phyloP scores from a whole-genome alignment of 2,329 filamentous ascomycete genomes.

The Pseudopyricularia javanii region DNA sequence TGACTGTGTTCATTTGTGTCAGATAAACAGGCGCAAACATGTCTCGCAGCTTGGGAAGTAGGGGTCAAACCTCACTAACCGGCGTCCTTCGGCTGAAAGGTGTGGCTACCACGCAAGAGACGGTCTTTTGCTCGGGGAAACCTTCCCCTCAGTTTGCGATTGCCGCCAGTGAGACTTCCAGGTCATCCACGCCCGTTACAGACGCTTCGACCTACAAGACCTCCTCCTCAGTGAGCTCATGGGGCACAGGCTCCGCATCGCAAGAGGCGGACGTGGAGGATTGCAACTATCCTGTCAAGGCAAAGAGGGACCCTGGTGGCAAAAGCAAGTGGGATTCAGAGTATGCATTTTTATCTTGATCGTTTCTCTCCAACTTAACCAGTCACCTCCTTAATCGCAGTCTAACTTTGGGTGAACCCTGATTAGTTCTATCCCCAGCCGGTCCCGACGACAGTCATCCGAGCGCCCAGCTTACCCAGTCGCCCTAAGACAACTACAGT shows the following conservation, averaged over 20 bases:
- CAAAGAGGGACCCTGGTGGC: conserved; percentile 1
- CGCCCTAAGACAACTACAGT: neutral
- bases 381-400: neutral
- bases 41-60: neutral
- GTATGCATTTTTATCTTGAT: conserved; percentile 5
- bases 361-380: neutral
- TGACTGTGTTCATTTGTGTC: too few relatives aligned
- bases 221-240: conserved; percentile 6
- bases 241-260: conserved; percentile 5
- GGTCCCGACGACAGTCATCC: neutral
- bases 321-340: conserved; percentile 4
- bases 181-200: conserved; percentile 7
- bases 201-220: conserved; percentile 7
- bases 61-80: neutral
- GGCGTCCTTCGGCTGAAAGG: neutral
- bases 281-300: conserved; percentile 2
- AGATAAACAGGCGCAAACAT: neutral
- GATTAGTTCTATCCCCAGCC: neutral
- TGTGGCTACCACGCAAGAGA: neutral
- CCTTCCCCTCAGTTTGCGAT: neutral
- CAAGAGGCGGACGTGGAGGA: conserved; percentile 1
- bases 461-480: neutral
- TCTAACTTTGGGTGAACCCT: neutral
- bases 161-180: conserved; percentile 7
- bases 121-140: neutral